Base-by-base conservation (phyloP, 1,284 basidiomycete genomes). In the Moniliophthora roreri region DNA sequence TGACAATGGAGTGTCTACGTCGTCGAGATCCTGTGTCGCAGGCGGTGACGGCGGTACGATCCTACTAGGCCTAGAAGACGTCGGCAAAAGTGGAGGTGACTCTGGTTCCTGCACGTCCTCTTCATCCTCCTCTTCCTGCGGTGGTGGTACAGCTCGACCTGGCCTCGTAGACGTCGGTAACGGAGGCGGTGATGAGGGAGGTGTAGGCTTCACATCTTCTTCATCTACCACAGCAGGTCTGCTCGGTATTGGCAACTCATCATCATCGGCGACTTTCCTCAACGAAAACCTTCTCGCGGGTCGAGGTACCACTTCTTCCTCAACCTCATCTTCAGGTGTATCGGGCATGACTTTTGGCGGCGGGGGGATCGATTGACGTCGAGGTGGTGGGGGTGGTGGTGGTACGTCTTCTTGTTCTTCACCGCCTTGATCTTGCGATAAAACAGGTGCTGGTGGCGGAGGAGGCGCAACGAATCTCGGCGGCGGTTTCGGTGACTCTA, bases 271-370 rank as follows among this genome's bases (percentile, higher is more conserved):
- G 59, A 57, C 9, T 10, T 41, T 41, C 40, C 18, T 41, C 6
- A 41, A 20, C 16, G 40, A 41, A 41, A 41, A 41, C 40, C 23
- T 41, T 11, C 40, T 18, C 10, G 60, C 58, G 36, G 59, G 44
- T 10, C 61, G 53, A 37, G 59, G 63, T 15, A 60, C 50, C 42
- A 13, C 41, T 32, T 50, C 47, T 4, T 40, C 34, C 40, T 42
- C 39, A 21, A 16, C 15, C 35, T 56, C 52, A 7, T n/a, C 36
- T 23, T 52, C 54, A 26, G 50, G 35, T 15, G 42, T 18, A 4
- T 49, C 39, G 21, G 58, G 47, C n/a, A 48, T 48, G 13, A 55
- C 39, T 10, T 59, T 61, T 37, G 59, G 54, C 37, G 64, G 60
- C 1, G 57, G 57, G 42, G 61, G 61, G 2, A 60, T 55, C 7